Conservation (phyloP, 495 filamentous ascomycete species). For the Saxispiralis lemnorum region DNA sequence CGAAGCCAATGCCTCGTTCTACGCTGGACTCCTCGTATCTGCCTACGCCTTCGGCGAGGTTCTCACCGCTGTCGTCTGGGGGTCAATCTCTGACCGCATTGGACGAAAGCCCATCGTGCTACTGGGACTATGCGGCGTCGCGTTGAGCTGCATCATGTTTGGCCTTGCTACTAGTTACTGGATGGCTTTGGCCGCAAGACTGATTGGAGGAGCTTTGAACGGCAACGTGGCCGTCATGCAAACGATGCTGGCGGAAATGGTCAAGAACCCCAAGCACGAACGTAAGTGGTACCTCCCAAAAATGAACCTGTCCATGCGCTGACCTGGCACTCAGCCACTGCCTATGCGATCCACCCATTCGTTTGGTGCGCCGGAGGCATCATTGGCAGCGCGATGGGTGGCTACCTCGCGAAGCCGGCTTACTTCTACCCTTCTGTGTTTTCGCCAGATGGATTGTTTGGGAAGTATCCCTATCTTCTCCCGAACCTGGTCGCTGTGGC, state of each 20-base stretch:
- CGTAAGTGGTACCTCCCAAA: conserved; percentile 8
- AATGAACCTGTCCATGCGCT: background rate
- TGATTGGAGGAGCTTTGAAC: conserved; percentile 16
- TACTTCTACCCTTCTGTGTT: conserved; percentile 13
- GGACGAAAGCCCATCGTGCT: conserved; percentile 83
- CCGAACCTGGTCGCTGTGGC: conserved; percentile 15
- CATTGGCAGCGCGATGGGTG: conserved; percentile 18
- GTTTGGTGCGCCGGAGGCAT: conserved; percentile 18
- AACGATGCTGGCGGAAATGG: conserved; percentile 17
- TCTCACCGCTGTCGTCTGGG: conserved; percentile 49
- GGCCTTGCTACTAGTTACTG: conserved; percentile 14
- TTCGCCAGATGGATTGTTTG: conserved; percentile 12
- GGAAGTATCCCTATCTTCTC: conserved; percentile 16
- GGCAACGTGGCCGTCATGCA: conserved; percentile 20
- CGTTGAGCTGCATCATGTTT: conserved; percentile 13
- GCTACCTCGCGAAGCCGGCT: conserved; percentile 17
- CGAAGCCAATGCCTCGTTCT: conserved; percentile 14
- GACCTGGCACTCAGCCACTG: conserved; percentile 6
- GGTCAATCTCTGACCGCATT: conserved; percentile 67
- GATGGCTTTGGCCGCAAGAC: conserved; percentile 13
- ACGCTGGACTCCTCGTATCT: conserved; percentile 16
- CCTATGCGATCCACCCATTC: conserved; percentile 17
- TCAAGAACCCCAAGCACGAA: conserved; percentile 16
- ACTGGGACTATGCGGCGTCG: conserved; percentile 14
- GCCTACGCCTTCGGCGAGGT: conserved; percentile 15